Base-by-base conservation (phyloP, 106 monocot genomes). In the Alisma plantagoaquatica region DNA sequence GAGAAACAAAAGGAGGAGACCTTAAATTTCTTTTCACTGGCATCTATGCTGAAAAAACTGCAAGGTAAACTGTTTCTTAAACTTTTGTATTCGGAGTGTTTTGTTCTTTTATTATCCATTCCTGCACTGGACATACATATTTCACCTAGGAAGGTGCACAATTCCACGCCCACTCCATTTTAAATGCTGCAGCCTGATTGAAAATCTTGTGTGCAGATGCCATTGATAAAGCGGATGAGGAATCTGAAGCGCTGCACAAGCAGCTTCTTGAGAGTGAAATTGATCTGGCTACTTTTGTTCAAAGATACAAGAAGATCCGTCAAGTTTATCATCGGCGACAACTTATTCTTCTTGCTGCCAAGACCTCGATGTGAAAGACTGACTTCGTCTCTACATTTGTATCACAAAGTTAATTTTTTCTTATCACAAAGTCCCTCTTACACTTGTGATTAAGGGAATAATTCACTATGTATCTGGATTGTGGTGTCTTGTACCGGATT, bases 201-300 rank as follows among this genome's bases (percentile, higher is more conserved):
- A n/a, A n/a, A n/a, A n/a, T n/a, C n/a, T n/a, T 11, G 22, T 55
- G 27, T 23, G 1, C 27, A 52, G 51, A 52, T 52, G 51, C 51
- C 15, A 52, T 52, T 1, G 11, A 52, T 4, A 21, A 52, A 27
- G 25, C n/a, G 0, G 51, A 52, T 11, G 51, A 27, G 19, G 51
- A 52, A 29, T 52, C 51, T 12, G 19, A 52, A 21, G 23, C 24
- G 15, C 27, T 52, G 51, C 0, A 52, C 15, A 8, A 29, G 51
- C 23, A 52, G 51, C n/a, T 52, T 52, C 1, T 52, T 24, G 23
- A 25, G 15, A 1, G 28, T 15, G 51, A 52, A 27, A 52, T 52
- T 1, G 51, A 27, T 10, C 19, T 52, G 12, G 21, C 51, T 12
- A 27, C 0, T 5, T 52, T 52, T 52, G 23, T 52, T 2, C 51